phyloP scores from a whole-genome alignment of 2,329 filamentous ascomycete genomes.

The Aspergillus novoparasiticus region DNA sequence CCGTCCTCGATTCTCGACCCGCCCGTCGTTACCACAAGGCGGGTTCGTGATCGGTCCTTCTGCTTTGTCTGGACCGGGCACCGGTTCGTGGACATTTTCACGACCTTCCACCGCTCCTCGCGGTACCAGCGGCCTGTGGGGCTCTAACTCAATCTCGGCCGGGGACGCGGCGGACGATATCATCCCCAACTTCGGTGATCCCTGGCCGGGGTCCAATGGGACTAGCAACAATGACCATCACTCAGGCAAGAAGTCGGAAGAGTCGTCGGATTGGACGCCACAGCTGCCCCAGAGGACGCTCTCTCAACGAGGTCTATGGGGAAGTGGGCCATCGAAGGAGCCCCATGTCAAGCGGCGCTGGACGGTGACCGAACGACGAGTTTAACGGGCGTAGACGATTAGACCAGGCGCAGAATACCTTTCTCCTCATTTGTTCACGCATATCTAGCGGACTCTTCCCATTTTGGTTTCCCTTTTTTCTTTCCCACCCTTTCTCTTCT shows the following conservation, averaged over 20 bases:
- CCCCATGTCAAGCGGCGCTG: conserved; percentile 36
- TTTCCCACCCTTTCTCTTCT: neutral
- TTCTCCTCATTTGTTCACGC: no score
- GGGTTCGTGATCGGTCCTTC: conserved; percentile 29
- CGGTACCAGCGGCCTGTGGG: conserved; percentile 39
- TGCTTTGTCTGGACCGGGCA: conserved; percentile 14
- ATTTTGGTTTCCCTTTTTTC: neutral
- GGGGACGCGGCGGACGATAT: conserved; percentile 34
- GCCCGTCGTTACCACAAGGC: conserved; percentile 29
- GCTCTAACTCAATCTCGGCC: conserved; percentile 26
- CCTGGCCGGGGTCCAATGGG: conserved; percentile 19
- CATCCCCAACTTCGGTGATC: conserved; percentile 40
- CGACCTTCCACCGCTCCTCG: conserved; percentile 27
- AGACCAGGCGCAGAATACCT: no score
- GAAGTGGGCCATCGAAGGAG: conserved; percentile 33
- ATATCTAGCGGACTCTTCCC: no score
- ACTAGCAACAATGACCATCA: neutral
- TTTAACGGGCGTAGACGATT: neutral
- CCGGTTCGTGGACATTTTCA: conserved; percentile 27
- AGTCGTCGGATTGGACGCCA: conserved; percentile 14
- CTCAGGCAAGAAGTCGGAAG: conserved; percentile 1
- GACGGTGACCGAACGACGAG: conserved; percentile 40
- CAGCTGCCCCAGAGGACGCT: conserved; percentile 31
- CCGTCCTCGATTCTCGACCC: conserved; percentile 36
- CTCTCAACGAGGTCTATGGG: conserved; percentile 43